Percentiles rank a stretch among this genome's conserved stretches.
These are phyloP conservation scores for Boletus semigastroideus DNA, from an alignment of 1,284 basidiomycete genomes.

Conservation along the genomic window DNA sequence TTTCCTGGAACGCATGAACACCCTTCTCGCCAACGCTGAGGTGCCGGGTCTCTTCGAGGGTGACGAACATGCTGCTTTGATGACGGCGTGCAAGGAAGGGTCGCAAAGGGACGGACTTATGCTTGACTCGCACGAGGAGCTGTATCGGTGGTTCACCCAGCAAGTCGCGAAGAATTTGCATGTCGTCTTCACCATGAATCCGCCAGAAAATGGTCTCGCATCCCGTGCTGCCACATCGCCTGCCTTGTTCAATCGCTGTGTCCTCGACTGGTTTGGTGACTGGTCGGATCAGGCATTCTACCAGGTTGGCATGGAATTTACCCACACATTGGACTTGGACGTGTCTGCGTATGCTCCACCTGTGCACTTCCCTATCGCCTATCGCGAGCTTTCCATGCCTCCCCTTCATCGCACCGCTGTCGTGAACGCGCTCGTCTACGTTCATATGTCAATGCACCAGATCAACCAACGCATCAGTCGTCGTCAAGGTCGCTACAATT, in stretches of 20 bases:
- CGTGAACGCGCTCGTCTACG: slow-evolving; percentile 91
- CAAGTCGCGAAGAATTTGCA: slow-evolving; percentile 97
- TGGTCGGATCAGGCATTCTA: slow-evolving; percentile 98
- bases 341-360: slow-evolving; percentile 78
- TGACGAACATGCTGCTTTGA: slow-evolving; percentile 93
- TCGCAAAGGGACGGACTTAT: slow-evolving; percentile 97
- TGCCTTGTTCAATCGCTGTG: slow-evolving; percentile 97
- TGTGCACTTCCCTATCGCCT: slow-evolving; percentile 82
- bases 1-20: slow-evolving; percentile 99
- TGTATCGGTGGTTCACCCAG: slow-evolving; percentile 96
- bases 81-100: slow-evolving; percentile 99
- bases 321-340: slow-evolving; percentile 88
- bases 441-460: slow-evolving; percentile 88
- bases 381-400: slow-evolving; percentile 78
- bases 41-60: slow-evolving; percentile 98
- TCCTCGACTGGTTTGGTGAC: slow-evolving; percentile 97
- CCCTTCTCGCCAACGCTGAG: slow-evolving; percentile 98
- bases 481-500: slow-evolving; percentile 91
- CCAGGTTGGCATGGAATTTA: slow-evolving; percentile 96
- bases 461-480: slow-evolving; percentile 90
- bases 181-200: slow-evolving; percentile 99
- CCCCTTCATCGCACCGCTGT: slow-evolving; percentile 86
- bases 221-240: slow-evolving; percentile 97
- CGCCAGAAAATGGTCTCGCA: slow-evolving; percentile 92
- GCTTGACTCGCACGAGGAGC: slow-evolving; percentile 96